These are phyloP conservation scores for Russula brevipes DNA, from an alignment of 768 basidiomycete species.

Conservation along the genomic window DNA sequence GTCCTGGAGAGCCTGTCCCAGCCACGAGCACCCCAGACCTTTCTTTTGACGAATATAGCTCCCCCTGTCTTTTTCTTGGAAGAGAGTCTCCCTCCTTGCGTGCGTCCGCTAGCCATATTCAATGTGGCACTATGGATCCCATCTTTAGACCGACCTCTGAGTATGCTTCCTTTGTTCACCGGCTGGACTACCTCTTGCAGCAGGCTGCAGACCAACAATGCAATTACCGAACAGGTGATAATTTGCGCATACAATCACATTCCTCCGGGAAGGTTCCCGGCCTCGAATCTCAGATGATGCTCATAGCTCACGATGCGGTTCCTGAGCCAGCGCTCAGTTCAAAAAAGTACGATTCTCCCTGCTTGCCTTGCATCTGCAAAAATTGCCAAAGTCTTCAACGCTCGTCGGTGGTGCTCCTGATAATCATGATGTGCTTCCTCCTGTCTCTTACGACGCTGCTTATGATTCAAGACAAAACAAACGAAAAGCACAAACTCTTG, in stretches of 20 bases:
- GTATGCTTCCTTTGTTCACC: neutral
- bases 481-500: neutral
- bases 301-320: neutral
- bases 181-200: constrained; percentile 1
- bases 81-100: neutral
- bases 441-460: neutral
- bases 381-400: neutral
- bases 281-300: neutral
- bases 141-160: neutral
- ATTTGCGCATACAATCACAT: constrained; percentile 7
- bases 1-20: neutral
- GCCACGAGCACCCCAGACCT: constrained; percentile 17
- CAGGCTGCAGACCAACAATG: constrained; percentile 1
- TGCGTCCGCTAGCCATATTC: neutral
- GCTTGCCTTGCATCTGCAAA: neutral
- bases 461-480: neutral
- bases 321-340: neutral
- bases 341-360: neutral
- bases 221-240: neutral
- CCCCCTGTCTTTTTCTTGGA: neutral
- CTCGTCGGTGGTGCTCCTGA: neutral
- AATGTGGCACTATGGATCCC: neutral
- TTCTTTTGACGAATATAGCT: constrained; percentile 14
- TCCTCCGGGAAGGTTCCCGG: neutral
- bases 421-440: neutral